Evolutionary conservation across 345 rosid genomes (phyloP).

Genomic region (Microthlaspi erraticum): DNA sequence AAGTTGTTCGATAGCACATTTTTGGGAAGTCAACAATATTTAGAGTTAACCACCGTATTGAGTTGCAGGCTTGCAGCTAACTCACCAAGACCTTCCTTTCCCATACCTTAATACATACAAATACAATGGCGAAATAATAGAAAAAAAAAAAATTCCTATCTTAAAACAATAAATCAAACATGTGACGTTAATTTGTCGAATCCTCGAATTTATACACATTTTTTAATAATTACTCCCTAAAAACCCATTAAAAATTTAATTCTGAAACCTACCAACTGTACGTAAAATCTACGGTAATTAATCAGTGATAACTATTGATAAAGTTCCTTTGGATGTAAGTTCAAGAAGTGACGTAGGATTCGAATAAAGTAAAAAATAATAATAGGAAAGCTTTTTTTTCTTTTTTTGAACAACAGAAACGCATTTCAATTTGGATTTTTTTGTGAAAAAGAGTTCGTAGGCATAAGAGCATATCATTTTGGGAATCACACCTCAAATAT

Average conservation of each 20-base stretch:
- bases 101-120: too few species aligned
- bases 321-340: too few species aligned
- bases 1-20: background rate
- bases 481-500: constrained; percentile 20
- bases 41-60: background rate
- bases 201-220: background rate
- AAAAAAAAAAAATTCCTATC: background rate
- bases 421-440: background rate
- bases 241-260: background rate
- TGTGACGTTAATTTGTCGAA: background rate
- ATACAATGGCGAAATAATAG: background rate
- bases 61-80: background rate
- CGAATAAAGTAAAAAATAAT: background rate
- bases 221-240: background rate
- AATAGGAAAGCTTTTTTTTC: background rate
- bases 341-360: background rate
- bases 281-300: background rate
- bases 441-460: background rate
- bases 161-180: background rate
- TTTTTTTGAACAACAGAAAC: too few species aligned
- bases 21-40: background rate
- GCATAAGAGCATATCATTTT: constrained; percentile 4
- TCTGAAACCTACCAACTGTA: background rate
- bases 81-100: background rate
- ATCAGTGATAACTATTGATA: background rate